These are phyloP conservation scores for Guadua angustifolia DNA, from an alignment of 176 grass and related monocot species.

Conservation along the genomic window DNA sequence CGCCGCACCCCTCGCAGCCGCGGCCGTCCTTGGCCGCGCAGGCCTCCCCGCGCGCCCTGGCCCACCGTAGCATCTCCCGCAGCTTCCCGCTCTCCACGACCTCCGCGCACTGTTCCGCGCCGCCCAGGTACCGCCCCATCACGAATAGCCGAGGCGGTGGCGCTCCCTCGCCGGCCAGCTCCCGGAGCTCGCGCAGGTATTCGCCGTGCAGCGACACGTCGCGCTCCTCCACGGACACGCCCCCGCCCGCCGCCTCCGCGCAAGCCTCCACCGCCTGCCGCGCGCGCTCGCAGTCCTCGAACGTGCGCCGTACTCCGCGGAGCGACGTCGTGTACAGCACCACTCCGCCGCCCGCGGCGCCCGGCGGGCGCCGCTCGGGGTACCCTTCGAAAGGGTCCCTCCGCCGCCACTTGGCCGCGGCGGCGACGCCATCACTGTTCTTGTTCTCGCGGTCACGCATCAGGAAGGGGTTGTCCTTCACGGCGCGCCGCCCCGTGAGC, in stretches of 20 bases:
- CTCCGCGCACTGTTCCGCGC: conserved; percentile 57
- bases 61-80: conserved; percentile 80
- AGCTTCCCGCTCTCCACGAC: conserved; percentile 70
- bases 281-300: conserved; percentile 88
- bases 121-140: conserved; percentile 79
- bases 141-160: conserved; percentile 76
- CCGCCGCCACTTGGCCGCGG: conserved; percentile 43
- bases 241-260: conserved; percentile 48
- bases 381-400: conserved; percentile 83
- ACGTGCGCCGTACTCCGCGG: conserved; percentile 83
- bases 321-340: conserved; percentile 95
- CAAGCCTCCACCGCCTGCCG: conserved; percentile 65
- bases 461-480: conserved; percentile 86
- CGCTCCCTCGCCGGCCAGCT: conserved; percentile 56
- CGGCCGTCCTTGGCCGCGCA: conserved; percentile 51
- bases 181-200: conserved; percentile 81
- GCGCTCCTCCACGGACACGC: conserved; percentile 61
- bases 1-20: conserved; percentile 81
- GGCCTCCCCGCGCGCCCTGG: conserved; percentile 51
- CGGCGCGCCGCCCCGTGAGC: conserved; percentile 58
- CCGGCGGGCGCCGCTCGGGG: conserved; percentile 64
- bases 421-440: conserved; percentile 7
- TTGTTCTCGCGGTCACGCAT: conserved; percentile 69
- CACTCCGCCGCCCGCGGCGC: conserved; percentile 65
- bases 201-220: conserved; percentile 83